These are phyloP conservation scores for Solanum arcanum DNA, from an alignment of 257 asterid genomes.

Conservation along the genomic window DNA sequence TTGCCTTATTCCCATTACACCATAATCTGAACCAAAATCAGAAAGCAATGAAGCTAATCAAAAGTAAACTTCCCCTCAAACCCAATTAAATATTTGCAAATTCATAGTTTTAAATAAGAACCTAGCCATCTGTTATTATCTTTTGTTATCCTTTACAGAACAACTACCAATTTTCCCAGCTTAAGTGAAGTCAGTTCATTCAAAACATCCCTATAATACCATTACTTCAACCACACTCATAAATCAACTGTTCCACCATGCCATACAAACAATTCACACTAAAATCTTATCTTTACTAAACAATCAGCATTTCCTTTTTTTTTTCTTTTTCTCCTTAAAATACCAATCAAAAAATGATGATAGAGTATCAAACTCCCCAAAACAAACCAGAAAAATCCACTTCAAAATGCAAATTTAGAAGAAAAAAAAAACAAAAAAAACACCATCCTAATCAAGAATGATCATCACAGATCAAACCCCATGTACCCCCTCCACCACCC, in stretches of 20 bases:
- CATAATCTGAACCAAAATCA: neutral
- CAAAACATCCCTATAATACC: neutral
- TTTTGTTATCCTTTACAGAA: neutral
- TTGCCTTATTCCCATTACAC: neutral
- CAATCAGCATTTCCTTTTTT: neutral
- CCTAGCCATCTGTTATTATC: neutral
- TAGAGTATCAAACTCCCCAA: neutral
- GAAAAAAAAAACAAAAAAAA: neutral
- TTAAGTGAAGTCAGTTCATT: neutral
- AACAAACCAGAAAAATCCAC: neutral
- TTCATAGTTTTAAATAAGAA: neutral
- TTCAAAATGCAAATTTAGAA: neutral
- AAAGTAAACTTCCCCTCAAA: neutral
- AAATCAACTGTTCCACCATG: neutral
- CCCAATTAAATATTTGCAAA: neutral
- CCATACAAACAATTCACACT: neutral
- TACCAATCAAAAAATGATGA: neutral
- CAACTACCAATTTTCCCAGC: neutral
- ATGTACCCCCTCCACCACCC: neutral
- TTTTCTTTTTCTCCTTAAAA: neutral
- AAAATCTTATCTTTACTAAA: neutral
- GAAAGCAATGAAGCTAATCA: neutral
- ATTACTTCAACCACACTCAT: neutral
- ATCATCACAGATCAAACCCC: neutral
- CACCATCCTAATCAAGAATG: neutral